Evolutionary conservation across 2,329 filamentous ascomycete genomes (phyloP), one percentile per base, ranked within the genome.

Genomic region (Aspergillus sp.): DNA sequence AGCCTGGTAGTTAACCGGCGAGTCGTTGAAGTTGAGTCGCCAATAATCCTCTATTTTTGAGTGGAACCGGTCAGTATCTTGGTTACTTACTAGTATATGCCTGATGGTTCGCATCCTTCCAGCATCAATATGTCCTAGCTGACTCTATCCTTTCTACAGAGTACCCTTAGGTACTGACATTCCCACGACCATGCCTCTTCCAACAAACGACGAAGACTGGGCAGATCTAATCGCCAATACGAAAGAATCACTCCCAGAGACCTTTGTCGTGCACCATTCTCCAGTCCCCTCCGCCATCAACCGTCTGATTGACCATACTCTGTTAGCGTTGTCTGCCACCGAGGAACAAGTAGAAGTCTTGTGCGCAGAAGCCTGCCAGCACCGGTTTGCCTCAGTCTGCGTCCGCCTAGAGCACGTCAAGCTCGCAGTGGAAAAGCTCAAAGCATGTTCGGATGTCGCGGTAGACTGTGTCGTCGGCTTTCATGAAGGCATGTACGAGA

Each of bases 401-500:
- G 77, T 83, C 2, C 73, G 79, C 6, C 64, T 73, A 1, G 66
- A 71, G 31, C 72, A 71, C 58, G 78, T 82, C n/a, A 51, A 67
- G 26, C 72, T 69, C 43, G 75, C 75, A 39, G 69, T 71, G 12
- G 52, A 68, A 34, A 71, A 74, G 42, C 68, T 83, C 31, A 52
- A 60, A 19, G 48, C 46, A 38, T 67, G 69, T 45, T 69, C 70
- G 6, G 58, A 59, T 5, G 71, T 78, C n/a, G 66, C 67, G 26
- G 72, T 82, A 13, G 76, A 78, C 36, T 78, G 75, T 50, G 79
- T 82, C 5, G 69, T 82, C 7, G 78, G 76, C 19, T 82, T 82
- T 58, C 79, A 76, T 42, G 77, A 81, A 56, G 79, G 79, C 9
- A 80, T 75, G 0, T 66, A 79, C 47, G 64, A 72, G 38, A 74